phyloP scores from a whole-genome alignment of 2,329 filamentous ascomycete species.

The Alternaria infectoria region DNA sequence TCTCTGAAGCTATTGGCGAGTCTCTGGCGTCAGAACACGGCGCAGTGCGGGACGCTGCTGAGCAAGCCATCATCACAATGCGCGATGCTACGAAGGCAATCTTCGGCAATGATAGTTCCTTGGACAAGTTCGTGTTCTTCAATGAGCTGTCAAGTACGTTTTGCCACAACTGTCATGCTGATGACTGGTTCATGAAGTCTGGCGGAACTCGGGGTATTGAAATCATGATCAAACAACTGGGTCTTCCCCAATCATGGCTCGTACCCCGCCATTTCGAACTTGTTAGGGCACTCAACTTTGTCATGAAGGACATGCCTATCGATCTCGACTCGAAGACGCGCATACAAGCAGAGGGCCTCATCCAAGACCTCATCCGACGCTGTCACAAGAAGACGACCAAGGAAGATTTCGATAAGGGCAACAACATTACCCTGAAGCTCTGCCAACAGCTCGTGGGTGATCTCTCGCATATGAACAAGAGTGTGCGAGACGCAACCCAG shows the following conservation, averaged over 20 bases:
- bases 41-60: conserved; percentile 81
- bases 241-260: conserved; percentile 85
- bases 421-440: conserved; percentile 73
- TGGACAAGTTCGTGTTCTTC: conserved; percentile 84
- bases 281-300: conserved; percentile 88
- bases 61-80: conserved; percentile 77
- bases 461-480: conserved; percentile 92
- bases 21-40: conserved; percentile 84
- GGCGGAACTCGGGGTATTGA: conserved; percentile 91
- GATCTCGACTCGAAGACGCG: conserved; percentile 92
- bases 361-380: conserved; percentile 77
- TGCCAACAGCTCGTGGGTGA: conserved; percentile 88
- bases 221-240: conserved; percentile 81
- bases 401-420: conserved; percentile 73
- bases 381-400: conserved; percentile 82
- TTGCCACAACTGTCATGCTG: conserved; percentile 93
- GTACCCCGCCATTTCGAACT: conserved; percentile 84
- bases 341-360: conserved; percentile 78
- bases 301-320: conserved; percentile 96
- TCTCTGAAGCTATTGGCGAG: conserved; percentile 90
- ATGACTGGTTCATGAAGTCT: conserved; percentile 98
- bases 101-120: conserved; percentile 74
- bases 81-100: conserved; percentile 78
- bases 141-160: conserved; percentile 80
- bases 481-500: conserved; percentile 88